A percentile compares a stretch with the other conserved stretches of the same genome.
These are phyloP conservation scores for Rutstroemia sp. DNA, from an alignment of 2,329 filamentous ascomycete genomes.

Conservation along the genomic window DNA sequence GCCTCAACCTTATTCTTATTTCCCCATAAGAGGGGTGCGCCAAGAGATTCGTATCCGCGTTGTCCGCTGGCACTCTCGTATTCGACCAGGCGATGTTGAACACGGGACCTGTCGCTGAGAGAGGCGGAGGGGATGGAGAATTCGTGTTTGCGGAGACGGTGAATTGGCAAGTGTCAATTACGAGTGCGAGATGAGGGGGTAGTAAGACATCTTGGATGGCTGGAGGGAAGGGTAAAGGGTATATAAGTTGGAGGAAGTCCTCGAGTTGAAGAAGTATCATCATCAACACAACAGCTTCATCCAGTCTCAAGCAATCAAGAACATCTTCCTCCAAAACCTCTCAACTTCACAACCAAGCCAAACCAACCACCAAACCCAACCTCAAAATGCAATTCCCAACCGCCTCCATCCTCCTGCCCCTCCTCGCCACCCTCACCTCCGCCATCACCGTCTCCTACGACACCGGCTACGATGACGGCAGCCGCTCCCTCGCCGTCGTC, in stretches of 20 bases:
- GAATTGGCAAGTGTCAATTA: not conserved
- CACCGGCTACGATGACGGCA: constrained; percentile 56
- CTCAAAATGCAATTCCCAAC: constrained; percentile 36
- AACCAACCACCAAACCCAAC: not conserved
- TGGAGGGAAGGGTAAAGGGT: not conserved
- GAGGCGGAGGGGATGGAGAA: not conserved
- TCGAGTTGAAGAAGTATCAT: not conserved
- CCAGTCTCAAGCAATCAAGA: not conserved
- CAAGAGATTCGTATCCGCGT: not conserved
- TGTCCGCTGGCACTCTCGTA: not conserved
- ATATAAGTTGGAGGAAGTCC: not conserved
- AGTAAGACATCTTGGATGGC: not conserved
- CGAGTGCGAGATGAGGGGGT: not conserved
- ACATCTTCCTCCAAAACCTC: not conserved
- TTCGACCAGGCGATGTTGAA: not conserved
- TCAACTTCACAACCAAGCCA: not conserved
- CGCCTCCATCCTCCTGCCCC: constrained; percentile 32
- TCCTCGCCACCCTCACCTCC: constrained; percentile 32
- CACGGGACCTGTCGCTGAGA: not conserved
- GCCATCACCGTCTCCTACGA: constrained; percentile 59
- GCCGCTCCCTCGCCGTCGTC: constrained; percentile 47
- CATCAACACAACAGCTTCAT: not conserved
- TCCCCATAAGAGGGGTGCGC: not conserved
- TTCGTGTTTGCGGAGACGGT: not conserved
- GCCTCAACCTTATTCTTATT: not conserved